Percentiles rank a stretch among this genome's conserved stretches.
phyloP scores from a whole-genome alignment of 208 protist genomes.

The Naegleria gruberi region DNA sequence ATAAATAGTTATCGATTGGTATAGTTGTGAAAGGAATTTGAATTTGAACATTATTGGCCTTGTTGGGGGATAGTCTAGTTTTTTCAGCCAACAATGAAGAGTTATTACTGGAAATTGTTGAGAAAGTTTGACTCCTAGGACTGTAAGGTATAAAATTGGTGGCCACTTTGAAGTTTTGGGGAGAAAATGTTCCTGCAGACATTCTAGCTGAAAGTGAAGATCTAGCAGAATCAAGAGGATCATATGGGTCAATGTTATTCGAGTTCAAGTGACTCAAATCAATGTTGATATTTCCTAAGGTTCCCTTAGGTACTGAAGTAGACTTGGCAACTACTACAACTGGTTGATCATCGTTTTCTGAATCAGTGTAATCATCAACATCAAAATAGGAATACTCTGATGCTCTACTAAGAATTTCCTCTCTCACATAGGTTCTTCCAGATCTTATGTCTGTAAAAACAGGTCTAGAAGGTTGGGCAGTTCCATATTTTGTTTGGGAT shows the following conservation, averaged over 20 bases:
- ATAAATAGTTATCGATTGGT: neutral
- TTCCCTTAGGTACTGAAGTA: neutral
- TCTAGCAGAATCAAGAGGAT: neutral
- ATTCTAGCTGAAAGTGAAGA: neutral
- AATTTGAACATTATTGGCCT: too few species aligned
- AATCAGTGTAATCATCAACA: too few species aligned
- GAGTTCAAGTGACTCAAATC: neutral
- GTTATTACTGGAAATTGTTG: too few species aligned
- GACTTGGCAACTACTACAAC: neutral
- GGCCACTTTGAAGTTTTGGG: neutral
- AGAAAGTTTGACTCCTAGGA: too few species aligned
- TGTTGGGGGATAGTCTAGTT: too few species aligned
- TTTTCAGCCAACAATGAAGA: too few species aligned
- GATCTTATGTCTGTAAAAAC: too few species aligned
- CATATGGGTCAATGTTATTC: neutral
- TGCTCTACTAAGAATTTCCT: neutral
- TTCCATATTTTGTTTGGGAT: too few species aligned
- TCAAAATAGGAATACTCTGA: neutral
- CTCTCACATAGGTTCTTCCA: neutral
- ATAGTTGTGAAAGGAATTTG: neutral
- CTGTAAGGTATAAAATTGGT: too few species aligned
- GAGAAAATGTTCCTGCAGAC: neutral
- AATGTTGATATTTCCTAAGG: neutral
- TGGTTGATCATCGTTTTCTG: neutral
- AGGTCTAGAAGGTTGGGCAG: too few species aligned